phyloP scores from a whole-genome alignment of 139 green algal species.

The Yamagishiella unicocca region DNA sequence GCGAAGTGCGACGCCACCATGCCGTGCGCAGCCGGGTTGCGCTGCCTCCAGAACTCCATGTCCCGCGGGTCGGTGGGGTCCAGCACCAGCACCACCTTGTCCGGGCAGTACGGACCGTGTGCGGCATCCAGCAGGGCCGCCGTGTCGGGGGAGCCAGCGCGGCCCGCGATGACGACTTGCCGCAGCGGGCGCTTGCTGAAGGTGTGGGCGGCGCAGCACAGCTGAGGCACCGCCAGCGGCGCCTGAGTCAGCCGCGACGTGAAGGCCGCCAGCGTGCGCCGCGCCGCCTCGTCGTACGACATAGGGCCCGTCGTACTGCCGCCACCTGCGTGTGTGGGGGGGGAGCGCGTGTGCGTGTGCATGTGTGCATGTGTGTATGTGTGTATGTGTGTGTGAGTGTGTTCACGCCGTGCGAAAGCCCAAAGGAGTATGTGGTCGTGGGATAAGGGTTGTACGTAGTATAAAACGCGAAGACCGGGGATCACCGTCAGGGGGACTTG shows the following conservation, averaged over 20 bases:
- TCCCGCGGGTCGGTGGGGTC: conserved; percentile 55
- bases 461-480: not conserved
- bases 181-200: conserved; percentile 59
- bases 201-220: conserved; percentile 78
- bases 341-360: no score
- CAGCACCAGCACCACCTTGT: conserved; percentile 71
- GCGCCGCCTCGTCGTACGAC: conserved; percentile 42
- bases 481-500: not conserved
- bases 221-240: conserved; percentile 81
- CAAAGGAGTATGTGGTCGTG: not conserved
- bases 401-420: not conserved
- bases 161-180: conserved; percentile 79
- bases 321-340: no score
- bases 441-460: not conserved
- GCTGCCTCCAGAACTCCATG: conserved; percentile 72
- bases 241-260: conserved; percentile 63
- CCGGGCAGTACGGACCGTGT: conserved; percentile 62
- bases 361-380: not conserved
- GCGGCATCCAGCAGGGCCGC: conserved; percentile 76
- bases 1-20: conserved; percentile 72
- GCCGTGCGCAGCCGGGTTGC: conserved; percentile 75
- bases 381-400: not conserved
- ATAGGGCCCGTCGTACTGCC: no score
- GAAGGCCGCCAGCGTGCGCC: conserved; percentile 65
- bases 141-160: conserved; percentile 42